Percentiles rank a stretch among this genome's conserved stretches.
Conservation (phyloP, 83 land plant species). For the Picea mariana region DNA sequence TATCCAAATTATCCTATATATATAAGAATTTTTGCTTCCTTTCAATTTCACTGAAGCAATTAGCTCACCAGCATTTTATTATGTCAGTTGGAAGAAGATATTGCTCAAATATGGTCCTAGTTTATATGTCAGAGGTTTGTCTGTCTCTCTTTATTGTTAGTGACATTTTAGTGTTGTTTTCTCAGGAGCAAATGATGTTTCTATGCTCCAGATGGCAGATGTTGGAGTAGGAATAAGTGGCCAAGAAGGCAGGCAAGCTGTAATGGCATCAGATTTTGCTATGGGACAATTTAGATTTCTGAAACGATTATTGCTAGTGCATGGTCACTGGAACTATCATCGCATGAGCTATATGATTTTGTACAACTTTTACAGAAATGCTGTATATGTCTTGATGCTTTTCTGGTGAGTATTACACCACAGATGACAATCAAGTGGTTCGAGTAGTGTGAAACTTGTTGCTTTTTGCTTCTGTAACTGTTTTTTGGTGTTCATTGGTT, state of each 20-base stretch:
- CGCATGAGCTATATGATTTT: constrained; percentile 81
- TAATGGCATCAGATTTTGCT: constrained; percentile 98
- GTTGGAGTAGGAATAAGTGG: constrained; percentile 98
- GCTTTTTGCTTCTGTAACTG: not conserved
- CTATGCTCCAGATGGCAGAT: constrained; percentile 99
- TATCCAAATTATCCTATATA: not conserved
- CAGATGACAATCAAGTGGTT: no score
- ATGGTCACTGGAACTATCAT: constrained; percentile 98
- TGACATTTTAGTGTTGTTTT: constrained; percentile 15
- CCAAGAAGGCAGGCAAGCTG: constrained; percentile 98
- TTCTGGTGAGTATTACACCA: constrained; percentile 72
- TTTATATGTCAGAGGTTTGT: not conserved
- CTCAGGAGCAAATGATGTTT: constrained; percentile 97
- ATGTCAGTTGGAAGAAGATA: not conserved
- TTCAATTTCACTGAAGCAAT: not conserved
- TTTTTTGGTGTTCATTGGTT: not conserved
- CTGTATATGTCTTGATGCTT: constrained; percentile 86
- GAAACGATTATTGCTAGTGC: constrained; percentile 80
- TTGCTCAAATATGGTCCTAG: not conserved
- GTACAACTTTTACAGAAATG: constrained; percentile 95
- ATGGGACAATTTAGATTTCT: constrained; percentile 96
- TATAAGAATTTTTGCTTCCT: not conserved
- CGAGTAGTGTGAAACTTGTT: no score
- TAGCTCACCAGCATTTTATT: not conserved
- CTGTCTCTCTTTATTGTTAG: not conserved